Evolutionary conservation across 1,139 yeast species (phyloP).

Genomic region (Nakaseomyces delphensis): DNA sequence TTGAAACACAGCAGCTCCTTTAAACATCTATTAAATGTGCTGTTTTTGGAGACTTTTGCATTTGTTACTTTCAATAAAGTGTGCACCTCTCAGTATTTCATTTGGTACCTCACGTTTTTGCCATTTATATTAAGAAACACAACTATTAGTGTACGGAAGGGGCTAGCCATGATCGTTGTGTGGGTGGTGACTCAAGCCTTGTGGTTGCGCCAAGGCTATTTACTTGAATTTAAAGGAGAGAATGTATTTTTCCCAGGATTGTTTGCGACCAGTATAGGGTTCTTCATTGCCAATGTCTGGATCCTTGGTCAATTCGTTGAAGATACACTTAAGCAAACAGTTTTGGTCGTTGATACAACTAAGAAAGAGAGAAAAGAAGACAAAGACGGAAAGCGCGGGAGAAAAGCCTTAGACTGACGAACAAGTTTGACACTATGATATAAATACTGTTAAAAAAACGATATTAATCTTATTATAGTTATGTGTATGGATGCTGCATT

Average conservation of each 20-base stretch:
- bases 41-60: constrained; percentile 82
- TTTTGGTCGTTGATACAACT: not conserved
- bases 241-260: constrained; percentile 57
- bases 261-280: constrained; percentile 49
- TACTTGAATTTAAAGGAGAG: constrained; percentile 70
- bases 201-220: constrained; percentile 77
- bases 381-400: no score
- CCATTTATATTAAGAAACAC: constrained; percentile 57
- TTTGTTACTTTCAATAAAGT: constrained; percentile 91
- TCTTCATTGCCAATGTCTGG: constrained; percentile 62
- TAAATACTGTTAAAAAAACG: no score
- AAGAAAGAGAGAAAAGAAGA: not conserved
- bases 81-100: constrained; percentile 86
- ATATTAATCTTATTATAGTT: no score
- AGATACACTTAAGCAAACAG: constrained; percentile 1
- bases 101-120: constrained; percentile 81
- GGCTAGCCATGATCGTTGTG: constrained; percentile 36
- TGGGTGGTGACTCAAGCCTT: constrained; percentile 69
- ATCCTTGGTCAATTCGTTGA: constrained; percentile 49
- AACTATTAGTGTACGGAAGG: constrained; percentile 28
- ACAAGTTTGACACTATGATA: no score
- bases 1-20: constrained; percentile 15
- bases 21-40: constrained; percentile 39
- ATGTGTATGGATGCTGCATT: no score
- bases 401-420: no score